Evolutionary conservation across 2,329 filamentous ascomycete genomes (phyloP).

Genomic region (Trichoderma sp.): DNA sequence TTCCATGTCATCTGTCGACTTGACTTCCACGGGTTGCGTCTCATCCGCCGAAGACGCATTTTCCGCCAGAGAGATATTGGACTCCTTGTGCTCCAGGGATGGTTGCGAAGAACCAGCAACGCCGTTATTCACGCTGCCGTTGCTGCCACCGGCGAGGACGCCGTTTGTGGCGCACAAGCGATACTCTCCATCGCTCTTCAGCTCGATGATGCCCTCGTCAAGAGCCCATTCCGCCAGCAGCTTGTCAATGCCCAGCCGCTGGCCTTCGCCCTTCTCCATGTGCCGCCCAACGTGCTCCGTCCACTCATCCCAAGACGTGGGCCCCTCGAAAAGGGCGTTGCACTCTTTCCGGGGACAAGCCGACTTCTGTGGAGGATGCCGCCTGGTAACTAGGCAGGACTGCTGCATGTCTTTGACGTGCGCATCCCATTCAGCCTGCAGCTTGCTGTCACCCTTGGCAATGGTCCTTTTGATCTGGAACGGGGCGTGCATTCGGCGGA

Average conservation of each 20-base stretch:
- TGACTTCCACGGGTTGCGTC: slow-evolving; percentile 25
- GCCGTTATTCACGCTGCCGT: slow-evolving; percentile 1
- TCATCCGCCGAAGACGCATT: slow-evolving; percentile 25
- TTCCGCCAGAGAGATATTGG: slow-evolving; percentile 22
- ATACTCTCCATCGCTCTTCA: slow-evolving; percentile 54
- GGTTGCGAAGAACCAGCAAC: not conserved
- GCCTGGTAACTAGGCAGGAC: slow-evolving; percentile 68
- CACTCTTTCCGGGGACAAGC: slow-evolving; percentile 73
- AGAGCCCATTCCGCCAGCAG: slow-evolving; percentile 61
- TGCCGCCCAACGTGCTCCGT: slow-evolving; percentile 91
- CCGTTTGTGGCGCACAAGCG: slow-evolving; percentile 41
- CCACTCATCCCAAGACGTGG: slow-evolving; percentile 79
- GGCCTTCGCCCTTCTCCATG: slow-evolving; percentile 71
- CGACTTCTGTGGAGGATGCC: slow-evolving; percentile 67
- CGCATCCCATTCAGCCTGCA: slow-evolving; percentile 61
- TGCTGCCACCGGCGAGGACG: slow-evolving; percentile 20
- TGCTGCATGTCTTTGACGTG: slow-evolving; percentile 68
- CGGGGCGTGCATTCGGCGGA: slow-evolving; percentile 87
- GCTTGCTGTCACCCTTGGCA: slow-evolving; percentile 55
- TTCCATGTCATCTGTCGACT: slow-evolving; percentile 29
- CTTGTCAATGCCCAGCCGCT: slow-evolving; percentile 54
- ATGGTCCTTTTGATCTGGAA: slow-evolving; percentile 59
- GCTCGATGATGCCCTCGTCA: slow-evolving; percentile 61
- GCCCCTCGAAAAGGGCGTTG: slow-evolving; percentile 64
- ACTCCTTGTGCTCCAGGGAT: slow-evolving; percentile 29